A percentile compares a stretch with the other conserved stretches of the same genome.
Evolutionary conservation across 495 filamentous ascomycete genomes (phyloP).

Genomic region (Xylaria palmicola): DNA sequence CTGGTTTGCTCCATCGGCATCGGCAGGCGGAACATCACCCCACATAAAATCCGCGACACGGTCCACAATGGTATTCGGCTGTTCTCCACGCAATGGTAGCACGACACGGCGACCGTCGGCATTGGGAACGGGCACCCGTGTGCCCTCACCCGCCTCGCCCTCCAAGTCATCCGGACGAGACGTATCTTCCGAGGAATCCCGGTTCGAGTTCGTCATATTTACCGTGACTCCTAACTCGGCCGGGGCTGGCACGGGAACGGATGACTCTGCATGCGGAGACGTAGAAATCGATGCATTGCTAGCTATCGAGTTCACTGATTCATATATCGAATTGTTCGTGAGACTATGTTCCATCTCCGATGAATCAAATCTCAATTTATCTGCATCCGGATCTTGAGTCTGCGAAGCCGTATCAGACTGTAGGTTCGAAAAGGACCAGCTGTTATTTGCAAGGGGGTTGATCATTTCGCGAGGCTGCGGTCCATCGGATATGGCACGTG

Average conservation of each 20-base stretch:
- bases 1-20: constrained; percentile 32
- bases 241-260: neutral
- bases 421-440: constrained; percentile 44
- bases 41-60: constrained; percentile 52
- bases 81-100: constrained; percentile 13
- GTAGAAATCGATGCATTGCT: neutral
- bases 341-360: neutral
- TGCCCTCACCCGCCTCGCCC: neutral
- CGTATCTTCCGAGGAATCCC: neutral
- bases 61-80: constrained; percentile 34
- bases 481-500: constrained; percentile 49
- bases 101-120: neutral
- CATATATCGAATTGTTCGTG: neutral
- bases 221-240: neutral
- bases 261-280: neutral
- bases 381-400: neutral
- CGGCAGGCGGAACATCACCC: constrained; percentile 27
- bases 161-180: neutral
- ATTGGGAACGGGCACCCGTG: neutral
- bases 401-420: constrained; percentile 14
- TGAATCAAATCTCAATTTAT: neutral
- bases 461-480: constrained; percentile 32
- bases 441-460: constrained; percentile 50
- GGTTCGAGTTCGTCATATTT: neutral
- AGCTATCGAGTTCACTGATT: neutral